phyloP scores from a whole-genome alignment of 1,284 basidiomycete species.

The Ustilago crameri region DNA sequence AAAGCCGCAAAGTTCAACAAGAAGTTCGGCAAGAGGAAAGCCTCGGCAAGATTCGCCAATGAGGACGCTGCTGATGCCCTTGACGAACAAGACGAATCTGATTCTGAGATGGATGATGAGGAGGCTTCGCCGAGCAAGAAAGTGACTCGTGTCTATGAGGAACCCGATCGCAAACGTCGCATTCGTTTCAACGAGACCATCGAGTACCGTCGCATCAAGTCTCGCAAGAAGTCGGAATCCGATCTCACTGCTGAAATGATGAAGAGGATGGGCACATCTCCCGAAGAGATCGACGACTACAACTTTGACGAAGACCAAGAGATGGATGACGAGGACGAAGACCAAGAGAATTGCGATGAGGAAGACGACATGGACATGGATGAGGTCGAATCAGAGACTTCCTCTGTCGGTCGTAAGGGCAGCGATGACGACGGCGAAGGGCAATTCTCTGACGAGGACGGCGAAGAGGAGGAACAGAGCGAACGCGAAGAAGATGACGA shows the following conservation, averaged over 20 bases:
- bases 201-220: conserved; percentile 75
- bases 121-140: conserved; percentile 12
- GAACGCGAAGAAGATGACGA: conserved; percentile 42
- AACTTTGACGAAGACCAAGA: conserved; percentile 25
- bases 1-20: conserved; percentile 50
- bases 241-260: conserved; percentile 46
- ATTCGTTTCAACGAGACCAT: conserved; percentile 84
- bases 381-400: not conserved
- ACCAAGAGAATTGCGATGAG: conserved; percentile 17
- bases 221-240: conserved; percentile 45
- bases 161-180: conserved; percentile 40
- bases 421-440: conserved; percentile 68
- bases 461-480: conserved; percentile 52
- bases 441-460: conserved; percentile 5
- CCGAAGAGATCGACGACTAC: conserved; percentile 25
- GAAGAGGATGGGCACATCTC: conserved; percentile 24
- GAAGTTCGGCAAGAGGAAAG: conserved; percentile 44
- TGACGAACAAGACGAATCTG: conserved; percentile 19
- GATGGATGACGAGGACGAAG: conserved; percentile 33
- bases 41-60: conserved; percentile 35
- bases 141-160: conserved; percentile 63
- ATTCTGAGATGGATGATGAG: conserved; percentile 11
- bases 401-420: not conserved
- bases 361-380: conserved; percentile 10
- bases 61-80: conserved; percentile 30